A percentile compares a stretch with the other conserved stretches of the same genome.
Evolutionary conservation across 768 basidiomycete genomes (phyloP).

Genomic region (Lentinula raphanica): DNA sequence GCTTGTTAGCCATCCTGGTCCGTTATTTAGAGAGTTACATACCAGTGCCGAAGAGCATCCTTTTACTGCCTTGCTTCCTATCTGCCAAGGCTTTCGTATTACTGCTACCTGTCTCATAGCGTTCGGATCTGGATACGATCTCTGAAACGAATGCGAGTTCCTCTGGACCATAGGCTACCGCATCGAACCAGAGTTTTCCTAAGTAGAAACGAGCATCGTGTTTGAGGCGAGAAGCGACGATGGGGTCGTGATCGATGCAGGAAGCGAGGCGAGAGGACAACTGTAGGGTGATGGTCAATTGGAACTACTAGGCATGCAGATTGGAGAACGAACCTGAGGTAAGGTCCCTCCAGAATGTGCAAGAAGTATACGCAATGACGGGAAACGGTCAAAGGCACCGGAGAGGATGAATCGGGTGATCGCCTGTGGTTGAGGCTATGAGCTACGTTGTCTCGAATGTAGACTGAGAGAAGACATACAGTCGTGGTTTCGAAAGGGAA

Average conservation of each 20-base stretch:
- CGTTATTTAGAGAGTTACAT: no score
- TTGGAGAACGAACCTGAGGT: constrained; percentile 33
- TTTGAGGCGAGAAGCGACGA: constrained; percentile 65
- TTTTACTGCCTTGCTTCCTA: constrained; percentile 45
- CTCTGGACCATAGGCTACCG: constrained; percentile 82
- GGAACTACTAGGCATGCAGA: no score
- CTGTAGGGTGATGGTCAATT: constrained; percentile 21
- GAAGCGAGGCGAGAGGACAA: constrained; percentile 81
- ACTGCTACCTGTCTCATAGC: constrained; percentile 35
- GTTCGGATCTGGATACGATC: constrained; percentile 54
- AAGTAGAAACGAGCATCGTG: constrained; percentile 85
- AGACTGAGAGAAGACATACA: constrained; percentile 35
- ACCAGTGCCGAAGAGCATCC: constrained; percentile 76
- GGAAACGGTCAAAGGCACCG: constrained; percentile 76
- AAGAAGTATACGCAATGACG: constrained; percentile 67
- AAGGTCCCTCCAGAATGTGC: constrained; percentile 87
- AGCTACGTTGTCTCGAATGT: constrained; percentile 1
- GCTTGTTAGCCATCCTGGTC: no score
- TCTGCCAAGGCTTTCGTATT: constrained; percentile 21
- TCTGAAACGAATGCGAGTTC: constrained; percentile 77
- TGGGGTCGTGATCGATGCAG: constrained; percentile 81
- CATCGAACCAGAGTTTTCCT: constrained; percentile 78
- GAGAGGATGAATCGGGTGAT: constrained; percentile 76
- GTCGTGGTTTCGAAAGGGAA: constrained; percentile 91
- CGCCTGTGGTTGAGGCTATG: constrained; percentile 42